Evolutionary conservation across 768 basidiomycete genomes (phyloP), one percentile per base, ranked within the genome.

Genomic region (Chalciporus chontae): DNA sequence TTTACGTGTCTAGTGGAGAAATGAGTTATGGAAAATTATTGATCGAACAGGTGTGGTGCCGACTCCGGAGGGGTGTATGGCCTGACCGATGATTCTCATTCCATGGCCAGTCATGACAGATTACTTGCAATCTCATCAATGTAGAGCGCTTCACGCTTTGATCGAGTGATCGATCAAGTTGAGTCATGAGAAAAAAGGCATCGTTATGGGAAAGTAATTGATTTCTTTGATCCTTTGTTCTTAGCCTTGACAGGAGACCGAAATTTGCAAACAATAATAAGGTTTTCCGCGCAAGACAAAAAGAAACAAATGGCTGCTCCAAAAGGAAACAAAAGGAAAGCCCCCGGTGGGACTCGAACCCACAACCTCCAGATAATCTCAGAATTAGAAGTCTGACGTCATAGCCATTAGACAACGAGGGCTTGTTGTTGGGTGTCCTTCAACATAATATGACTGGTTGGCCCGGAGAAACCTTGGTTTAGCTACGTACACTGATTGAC

Each of bases 391-490:
- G 85, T 87, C 85, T 87, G 85, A 86, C 85, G 85, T 86, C 85
- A 87, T 87, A 84, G 74, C 85, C 85, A 87, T 87, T 86, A 87
- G 84, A 86, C 85, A 84, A 87, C 80, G 77, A 77, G 85, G 84
- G 84, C 85, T 55, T 62, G 24, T 4, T n/a, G 32, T 0, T 10
- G 8, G 6, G 2, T 0, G 0, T 2, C 1, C 26, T n/a, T 40
- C 19, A 38, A 46, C n/a, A 6, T 37, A n/a, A 44, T 15, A 32
- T 45, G 40, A 29, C 3, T 23, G 5, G 27, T 18, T 1, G 8
- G 29, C 17, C 7, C n/a, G 14, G 32, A 32, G 1, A 2, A 8
- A 11, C 14, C 8, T 15, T 15, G 14, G 27, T 29, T n/a, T n/a
- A n/a, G n/a, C n/a, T 8, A 29, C 2, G 27, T 8, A 29, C 27